Evolutionary conservation across 1,284 basidiomycete species (phyloP).

Genomic region (Ceratobasidium sp.): DNA sequence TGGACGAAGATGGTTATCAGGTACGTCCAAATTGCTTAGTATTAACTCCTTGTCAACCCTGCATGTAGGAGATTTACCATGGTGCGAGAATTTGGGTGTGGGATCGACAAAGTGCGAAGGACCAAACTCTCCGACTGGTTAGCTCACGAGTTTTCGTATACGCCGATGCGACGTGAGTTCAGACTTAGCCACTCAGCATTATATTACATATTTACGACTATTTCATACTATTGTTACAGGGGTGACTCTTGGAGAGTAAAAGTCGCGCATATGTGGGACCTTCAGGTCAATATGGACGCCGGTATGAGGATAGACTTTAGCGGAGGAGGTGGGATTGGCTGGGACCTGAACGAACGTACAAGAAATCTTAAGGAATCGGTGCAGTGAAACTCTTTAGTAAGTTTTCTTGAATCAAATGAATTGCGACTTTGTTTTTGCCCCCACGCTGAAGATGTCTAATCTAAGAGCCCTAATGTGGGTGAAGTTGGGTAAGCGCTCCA

Average conservation of each 20-base stretch:
- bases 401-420: background rate
- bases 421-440: too few species aligned
- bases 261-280: conserved; percentile 75
- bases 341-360: conserved; percentile 72
- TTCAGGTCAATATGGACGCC: conserved; percentile 74
- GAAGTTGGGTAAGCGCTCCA: conserved; percentile 9
- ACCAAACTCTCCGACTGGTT: conserved; percentile 57
- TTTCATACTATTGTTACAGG: conserved; percentile 60
- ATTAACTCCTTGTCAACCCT: conserved; percentile 53
- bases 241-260: conserved; percentile 84
- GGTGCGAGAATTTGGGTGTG: conserved; percentile 82
- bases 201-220: background rate
- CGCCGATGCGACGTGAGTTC: conserved; percentile 49
- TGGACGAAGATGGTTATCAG: conserved; percentile 33
- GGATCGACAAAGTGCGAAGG: conserved; percentile 72
- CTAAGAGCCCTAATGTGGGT: background rate
- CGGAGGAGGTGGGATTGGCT: conserved; percentile 68
- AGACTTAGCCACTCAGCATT: background rate
- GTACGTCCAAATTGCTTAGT: background rate
- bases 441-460: too few species aligned
- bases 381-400: background rate
- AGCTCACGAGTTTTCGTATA: conserved; percentile 42
- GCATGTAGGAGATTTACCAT: conserved; percentile 76
- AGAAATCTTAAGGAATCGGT: conserved; percentile 69
- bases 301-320: conserved; percentile 82